Base-by-base conservation (phyloP, 2,329 filamentous ascomycete genomes). In the Scytalidium sp. region DNA sequence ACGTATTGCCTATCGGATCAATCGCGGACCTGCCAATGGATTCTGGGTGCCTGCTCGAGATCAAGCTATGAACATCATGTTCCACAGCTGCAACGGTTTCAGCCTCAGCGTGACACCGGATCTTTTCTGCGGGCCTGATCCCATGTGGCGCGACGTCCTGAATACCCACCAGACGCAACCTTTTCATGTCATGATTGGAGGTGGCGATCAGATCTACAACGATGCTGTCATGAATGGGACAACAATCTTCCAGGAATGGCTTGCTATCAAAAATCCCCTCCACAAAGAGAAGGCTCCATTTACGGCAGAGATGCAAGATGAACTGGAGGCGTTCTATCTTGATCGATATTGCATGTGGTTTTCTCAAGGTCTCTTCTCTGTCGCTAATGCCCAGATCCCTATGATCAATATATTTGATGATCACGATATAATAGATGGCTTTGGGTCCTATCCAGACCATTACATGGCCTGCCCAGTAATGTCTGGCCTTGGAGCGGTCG, bases 321-420 rank as follows among this genome's bases (percentile, higher is more conserved):
- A 99, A 68, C 73, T 99, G 4, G 94, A 99, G 64, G 71, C 71
- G 0, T 97, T 95, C 61, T 99, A 96, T 62, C 77, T 99, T 0
- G 81, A 96, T 51, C 82, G 89, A 19, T 99, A 99, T 63, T 83
- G 84, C 52, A 88, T 85, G 79, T 99, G 94, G 92, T 99, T 97
- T 69, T 97, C 92, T 0, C 92, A 96, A 62, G 94, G 95, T 0
- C 73, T 97, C 4, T 99, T 97, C 63, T 84, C 88, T n/a, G 81
- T 99, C 64, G 94, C 93, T 4, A 92, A 87, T 60, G 88, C 88
- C 2, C 93, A 97, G 66, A 97, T 99, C 42, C 92, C 94, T 8
- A 97, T 97, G 92, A 83, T 99, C 61, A 99, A 99, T 66, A 92
- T 99, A 67, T 97, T 88, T 76, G 93, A 97, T 67, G 94, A 97